Conservation (phyloP, 331 rosid genomes). For the Acacia concinna region DNA sequence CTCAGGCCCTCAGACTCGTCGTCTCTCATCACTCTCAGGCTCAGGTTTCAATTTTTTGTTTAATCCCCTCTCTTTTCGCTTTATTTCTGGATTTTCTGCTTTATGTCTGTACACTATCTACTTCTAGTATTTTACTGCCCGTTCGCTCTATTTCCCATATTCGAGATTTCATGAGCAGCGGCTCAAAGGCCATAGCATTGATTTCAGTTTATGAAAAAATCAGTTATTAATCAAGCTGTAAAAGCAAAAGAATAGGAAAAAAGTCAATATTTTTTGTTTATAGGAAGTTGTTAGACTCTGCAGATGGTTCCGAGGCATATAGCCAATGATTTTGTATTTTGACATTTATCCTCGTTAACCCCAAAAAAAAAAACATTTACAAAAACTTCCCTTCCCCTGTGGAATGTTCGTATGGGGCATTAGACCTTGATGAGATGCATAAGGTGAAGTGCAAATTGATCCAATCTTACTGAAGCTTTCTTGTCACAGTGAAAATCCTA, state of each 20-base stretch:
- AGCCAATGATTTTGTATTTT: too few species aligned
- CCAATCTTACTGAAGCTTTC: neutral
- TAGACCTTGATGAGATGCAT: constrained; percentile 1
- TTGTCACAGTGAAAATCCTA: neutral
- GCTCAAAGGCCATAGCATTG: neutral
- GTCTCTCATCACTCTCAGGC: neutral
- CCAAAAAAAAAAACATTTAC: too few species aligned
- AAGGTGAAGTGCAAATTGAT: constrained; percentile 5
- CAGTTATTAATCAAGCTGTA: constrained; percentile 14
- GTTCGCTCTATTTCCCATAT: too few species aligned
- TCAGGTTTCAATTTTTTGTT: neutral
- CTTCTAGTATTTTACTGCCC: neutral
- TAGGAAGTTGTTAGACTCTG: too few species aligned
- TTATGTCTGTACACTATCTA: neutral
- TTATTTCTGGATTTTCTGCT: neutral
- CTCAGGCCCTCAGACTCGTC: neutral
- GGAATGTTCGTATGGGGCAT: neutral
- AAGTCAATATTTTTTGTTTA: neutral
- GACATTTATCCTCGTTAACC: too few species aligned
- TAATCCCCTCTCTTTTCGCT: neutral
- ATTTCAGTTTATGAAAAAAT: constrained; percentile 21
- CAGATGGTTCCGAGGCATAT: too few species aligned
- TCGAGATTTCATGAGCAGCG: neutral
- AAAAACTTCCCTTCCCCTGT: neutral
- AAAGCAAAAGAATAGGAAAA: neutral